Percentiles rank a stretch among this genome's conserved stretches.
Evolutionary conservation across 108 stramenopile species (phyloP).

Genomic region (Cyclotella sp.): DNA sequence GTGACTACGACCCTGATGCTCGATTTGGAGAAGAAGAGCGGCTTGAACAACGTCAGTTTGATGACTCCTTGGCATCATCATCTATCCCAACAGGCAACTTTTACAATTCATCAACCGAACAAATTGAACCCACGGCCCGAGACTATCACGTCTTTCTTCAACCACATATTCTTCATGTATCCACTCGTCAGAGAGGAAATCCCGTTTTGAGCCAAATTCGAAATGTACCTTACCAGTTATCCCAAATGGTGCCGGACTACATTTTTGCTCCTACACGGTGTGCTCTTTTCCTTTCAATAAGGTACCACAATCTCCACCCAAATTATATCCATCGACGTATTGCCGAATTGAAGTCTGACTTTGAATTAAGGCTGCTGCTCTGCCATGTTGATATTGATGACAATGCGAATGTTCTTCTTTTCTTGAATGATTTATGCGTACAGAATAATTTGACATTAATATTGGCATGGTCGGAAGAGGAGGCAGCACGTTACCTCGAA

Average conservation of each 20-base stretch:
- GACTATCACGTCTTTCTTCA: constrained; percentile 67
- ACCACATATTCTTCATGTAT: constrained; percentile 74
- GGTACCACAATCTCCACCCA: constrained; percentile 82
- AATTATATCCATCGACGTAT: constrained; percentile 74
- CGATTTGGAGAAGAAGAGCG: constrained; percentile 48
- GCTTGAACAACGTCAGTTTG: constrained; percentile 54
- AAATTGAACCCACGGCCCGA: constrained; percentile 30
- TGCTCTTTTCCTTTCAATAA: constrained; percentile 74
- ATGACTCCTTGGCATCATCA: constrained; percentile 30
- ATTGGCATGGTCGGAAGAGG: constrained; percentile 85
- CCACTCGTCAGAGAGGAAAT: constrained; percentile 83
- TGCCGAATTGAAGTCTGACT: constrained; percentile 75
- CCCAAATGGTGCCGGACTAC: constrained; percentile 82
- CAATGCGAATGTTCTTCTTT: constrained; percentile 66
- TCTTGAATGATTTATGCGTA: constrained; percentile 83
- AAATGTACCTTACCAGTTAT: constrained; percentile 76
- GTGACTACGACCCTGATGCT: constrained; percentile 53
- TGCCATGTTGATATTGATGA: constrained; percentile 92
- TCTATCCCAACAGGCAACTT: constrained; percentile 11
- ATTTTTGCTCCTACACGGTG: constrained; percentile 70
- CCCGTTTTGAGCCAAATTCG: constrained; percentile 68
- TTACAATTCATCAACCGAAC: constrained; percentile 10
- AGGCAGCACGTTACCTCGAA: constrained; percentile 94
- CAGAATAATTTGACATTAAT: constrained; percentile 78
- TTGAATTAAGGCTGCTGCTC: constrained; percentile 77